These are phyloP conservation scores for Podaxis sp. DNA, from an alignment of 768 basidiomycete genomes.

Conservation along the genomic window DNA sequence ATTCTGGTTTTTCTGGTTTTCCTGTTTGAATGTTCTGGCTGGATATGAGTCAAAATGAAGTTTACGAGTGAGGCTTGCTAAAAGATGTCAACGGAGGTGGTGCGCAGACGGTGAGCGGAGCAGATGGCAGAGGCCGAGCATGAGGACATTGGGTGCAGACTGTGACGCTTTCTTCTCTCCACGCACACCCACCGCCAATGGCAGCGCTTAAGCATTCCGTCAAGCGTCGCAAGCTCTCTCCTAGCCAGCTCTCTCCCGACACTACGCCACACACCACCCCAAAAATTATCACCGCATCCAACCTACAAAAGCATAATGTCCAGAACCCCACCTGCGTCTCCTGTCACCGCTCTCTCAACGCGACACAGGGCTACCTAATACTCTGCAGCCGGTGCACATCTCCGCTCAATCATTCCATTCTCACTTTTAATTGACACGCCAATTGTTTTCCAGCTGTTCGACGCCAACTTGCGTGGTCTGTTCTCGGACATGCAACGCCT, in stretches of 20 bases:
- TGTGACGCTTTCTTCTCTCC: not conserved
- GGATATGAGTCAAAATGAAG: too few relatives aligned
- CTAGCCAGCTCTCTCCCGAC: not conserved
- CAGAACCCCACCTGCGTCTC: slow-evolving; percentile 1
- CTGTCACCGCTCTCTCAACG: slow-evolving; percentile 11
- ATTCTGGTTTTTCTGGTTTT: too few relatives aligned
- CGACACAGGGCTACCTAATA: slow-evolving; percentile 1
- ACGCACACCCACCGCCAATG: not conserved
- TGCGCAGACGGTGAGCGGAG: too few relatives aligned
- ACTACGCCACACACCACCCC: not conserved
- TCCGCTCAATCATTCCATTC: not conserved
- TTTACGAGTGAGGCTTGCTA: too few relatives aligned
- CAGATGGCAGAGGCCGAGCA: too few relatives aligned
- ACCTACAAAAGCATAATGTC: not conserved
- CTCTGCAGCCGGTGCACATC: slow-evolving; percentile 8
- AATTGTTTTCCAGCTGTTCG: slow-evolving; percentile 32
- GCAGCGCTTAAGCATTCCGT: not conserved
- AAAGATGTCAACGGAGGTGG: too few relatives aligned
- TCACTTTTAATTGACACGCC: not conserved
- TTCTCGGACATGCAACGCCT: slow-evolving; percentile 43
- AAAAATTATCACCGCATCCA: not conserved
- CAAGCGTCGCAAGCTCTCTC: slow-evolving; percentile 3
- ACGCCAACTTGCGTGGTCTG: slow-evolving; percentile 43
- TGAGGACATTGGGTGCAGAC: too few relatives aligned
- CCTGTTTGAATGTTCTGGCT: too few relatives aligned